Evolutionary conservation across 192 early-diverging fungal species (phyloP), one percentile per base, ranked within the genome.

Genomic region (Radiomyces spectabilis): DNA sequence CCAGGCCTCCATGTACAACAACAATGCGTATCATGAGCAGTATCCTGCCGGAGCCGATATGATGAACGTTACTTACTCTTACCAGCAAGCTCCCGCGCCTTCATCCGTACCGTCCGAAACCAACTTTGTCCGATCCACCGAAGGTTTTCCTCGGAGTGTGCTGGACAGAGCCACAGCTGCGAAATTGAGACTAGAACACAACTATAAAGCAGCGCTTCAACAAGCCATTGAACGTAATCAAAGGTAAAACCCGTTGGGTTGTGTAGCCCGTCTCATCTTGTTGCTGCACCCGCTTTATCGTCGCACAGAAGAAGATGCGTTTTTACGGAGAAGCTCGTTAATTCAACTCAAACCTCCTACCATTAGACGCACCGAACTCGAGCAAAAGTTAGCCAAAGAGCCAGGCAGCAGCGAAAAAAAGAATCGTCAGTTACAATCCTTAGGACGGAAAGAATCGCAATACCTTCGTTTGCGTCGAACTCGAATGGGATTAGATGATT

Each of bases 391-490:
- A 7, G 60, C 74, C 48, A 73, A 66, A 2, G 91, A 97, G 54
- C 72, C 72, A 31, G 86, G 89, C 53, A 87, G 86, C 18, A 91
- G 90, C 30, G 96, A 97, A 58, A 84, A 88, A 60, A 94, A 91
- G 68, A 77, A 84, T 33, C 76, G 93, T 43, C 92, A 95, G 69
- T 60, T 96, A 62, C 65, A 64, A 26, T 77, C 77, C 18, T 70
- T 92, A 8, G 91, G 91, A 3, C 69, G 85, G 46, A 94, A 93
- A 57, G 97, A 99, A 62, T 89, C 91, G 26, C 87, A 94, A 53
- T 99, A 93, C 66, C 74, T 98, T 65, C 81, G 97, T 43, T 73
- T 99, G 35, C 79, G 94, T 30, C 79, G 97, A 37, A 91, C 90
- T 31, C 83, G 87, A 54, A 65, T 99, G 38, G 87, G 91, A 18